phyloP scores from a whole-genome alignment of 768 basidiomycete species.

The Collybia mongolica region DNA sequence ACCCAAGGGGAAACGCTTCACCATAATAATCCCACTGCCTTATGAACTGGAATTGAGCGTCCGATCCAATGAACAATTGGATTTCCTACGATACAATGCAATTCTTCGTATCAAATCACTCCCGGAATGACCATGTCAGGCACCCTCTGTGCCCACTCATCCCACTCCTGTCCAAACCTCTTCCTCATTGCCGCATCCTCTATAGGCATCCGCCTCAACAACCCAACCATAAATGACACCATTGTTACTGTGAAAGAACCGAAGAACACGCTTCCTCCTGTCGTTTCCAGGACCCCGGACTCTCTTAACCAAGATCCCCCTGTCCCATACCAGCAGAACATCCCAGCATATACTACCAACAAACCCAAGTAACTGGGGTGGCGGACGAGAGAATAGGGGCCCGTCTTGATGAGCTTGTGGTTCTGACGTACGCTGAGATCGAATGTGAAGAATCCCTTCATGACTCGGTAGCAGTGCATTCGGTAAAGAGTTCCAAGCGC shows the following conservation, averaged over 20 bases:
- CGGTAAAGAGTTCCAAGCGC: conserved; percentile 30
- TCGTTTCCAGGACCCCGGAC: conserved; percentile 1
- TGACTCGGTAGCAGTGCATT: conserved; percentile 30
- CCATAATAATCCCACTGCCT: no score
- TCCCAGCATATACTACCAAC: not conserved
- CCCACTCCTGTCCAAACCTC: not conserved
- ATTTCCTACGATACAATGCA: no score
- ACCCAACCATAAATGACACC: not conserved
- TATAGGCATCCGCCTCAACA: conserved; percentile 4
- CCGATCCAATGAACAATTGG: no score
- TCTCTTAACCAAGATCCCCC: conserved; percentile 12
- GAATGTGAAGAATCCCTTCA: conserved; percentile 28
- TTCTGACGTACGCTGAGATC: conserved; percentile 2
- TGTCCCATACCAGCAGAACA: conserved; percentile 1
- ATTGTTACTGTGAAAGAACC: conserved; percentile 1
- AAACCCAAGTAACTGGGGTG: conserved; percentile 7
- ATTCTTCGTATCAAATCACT: no score
- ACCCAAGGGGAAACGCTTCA: no score
- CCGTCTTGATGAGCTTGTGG: conserved; percentile 8
- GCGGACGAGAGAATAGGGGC: conserved; percentile 8
- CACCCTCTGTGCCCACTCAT: conserved; percentile 10
- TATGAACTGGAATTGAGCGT: no score
- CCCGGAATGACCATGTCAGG: conserved; percentile 12
- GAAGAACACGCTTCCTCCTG: not conserved
- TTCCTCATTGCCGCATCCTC: conserved; percentile 11